phyloP scores from a whole-genome alignment of 129 eudicot genomes.

The Smallanthus sonchifolius region DNA sequence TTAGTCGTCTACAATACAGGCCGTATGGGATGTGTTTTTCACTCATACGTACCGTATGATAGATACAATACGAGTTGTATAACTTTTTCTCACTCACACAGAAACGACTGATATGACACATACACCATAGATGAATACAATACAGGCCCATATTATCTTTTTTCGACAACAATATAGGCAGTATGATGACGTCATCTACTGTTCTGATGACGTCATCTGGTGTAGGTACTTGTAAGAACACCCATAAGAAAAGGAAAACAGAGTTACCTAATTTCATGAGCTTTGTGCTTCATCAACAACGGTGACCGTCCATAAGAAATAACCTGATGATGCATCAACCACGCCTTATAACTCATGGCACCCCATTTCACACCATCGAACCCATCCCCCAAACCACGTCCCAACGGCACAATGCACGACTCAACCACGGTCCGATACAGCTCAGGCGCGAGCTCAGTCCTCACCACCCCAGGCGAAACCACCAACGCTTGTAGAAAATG shows the following conservation, averaged over 20 bases:
- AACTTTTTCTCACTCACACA: too few relatives aligned
- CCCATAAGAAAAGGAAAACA: neutral
- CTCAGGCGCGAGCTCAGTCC: conserved; percentile 49
- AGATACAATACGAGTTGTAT: too few relatives aligned
- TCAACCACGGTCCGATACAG: conserved; percentile 34
- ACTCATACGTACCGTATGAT: too few relatives aligned
- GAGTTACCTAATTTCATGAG: conserved; percentile 34
- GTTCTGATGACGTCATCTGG: too few relatives aligned
- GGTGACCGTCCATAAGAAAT: conserved; percentile 56
- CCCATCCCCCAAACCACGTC: neutral
- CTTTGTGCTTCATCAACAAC: conserved; percentile 24
- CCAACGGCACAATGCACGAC: conserved; percentile 24
- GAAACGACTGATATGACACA: too few relatives aligned
- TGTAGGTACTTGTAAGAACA: neutral
- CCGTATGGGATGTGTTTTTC: too few relatives aligned
- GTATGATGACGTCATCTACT: too few relatives aligned
- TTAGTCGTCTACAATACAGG: too few relatives aligned
- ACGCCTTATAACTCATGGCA: conserved; percentile 59
- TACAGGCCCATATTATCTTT: too few relatives aligned
- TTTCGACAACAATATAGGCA: too few relatives aligned
- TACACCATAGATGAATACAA: too few relatives aligned
- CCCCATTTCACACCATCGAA: conserved; percentile 44
- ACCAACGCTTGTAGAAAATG: conserved; percentile 74
- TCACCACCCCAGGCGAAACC: conserved; percentile 45
- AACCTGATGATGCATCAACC: conserved; percentile 73